Evolutionary conservation across 2,329 filamentous ascomycete species (phyloP).

Genomic region (Sphaerulina vaccinii): DNA sequence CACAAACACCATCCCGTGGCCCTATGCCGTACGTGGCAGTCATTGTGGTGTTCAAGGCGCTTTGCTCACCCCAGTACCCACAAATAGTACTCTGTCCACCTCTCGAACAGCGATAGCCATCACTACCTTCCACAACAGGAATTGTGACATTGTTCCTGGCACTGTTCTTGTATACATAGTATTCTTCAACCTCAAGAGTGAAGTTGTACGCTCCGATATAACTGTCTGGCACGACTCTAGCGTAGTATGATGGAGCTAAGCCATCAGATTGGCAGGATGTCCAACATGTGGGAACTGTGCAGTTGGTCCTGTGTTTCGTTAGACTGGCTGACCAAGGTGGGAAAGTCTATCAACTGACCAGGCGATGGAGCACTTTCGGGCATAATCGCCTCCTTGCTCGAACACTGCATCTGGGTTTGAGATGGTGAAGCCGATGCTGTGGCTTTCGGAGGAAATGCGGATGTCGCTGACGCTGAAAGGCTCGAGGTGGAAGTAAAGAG

Average conservation of each 20-base stretch:
- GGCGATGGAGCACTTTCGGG: conserved; percentile 16
- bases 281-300: conserved; percentile 4
- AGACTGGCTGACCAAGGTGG: not conserved
- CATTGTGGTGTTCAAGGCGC: not conserved
- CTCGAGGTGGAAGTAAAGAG: conserved; percentile 25
- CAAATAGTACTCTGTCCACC: conserved; percentile 10
- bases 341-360: conserved; percentile 13
- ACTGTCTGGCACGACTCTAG: conserved; percentile 3
- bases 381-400: conserved; percentile 23
- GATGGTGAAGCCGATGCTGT: conserved; percentile 26
- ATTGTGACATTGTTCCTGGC: conserved; percentile 12
- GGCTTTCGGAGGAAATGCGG: conserved; percentile 13
- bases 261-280: conserved; percentile 5
- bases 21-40: not conserved
- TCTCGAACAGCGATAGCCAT: conserved; percentile 4
- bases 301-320: not conserved
- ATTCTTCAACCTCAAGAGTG: conserved; percentile 14
- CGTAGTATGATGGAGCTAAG: conserved; percentile 5
- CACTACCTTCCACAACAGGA: not conserved
- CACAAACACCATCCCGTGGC: not conserved
- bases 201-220: conserved; percentile 1
- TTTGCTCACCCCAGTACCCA: not conserved
- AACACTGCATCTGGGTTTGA: conserved; percentile 24
- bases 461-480: conserved; percentile 19
- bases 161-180: conserved; percentile 13